Evolutionary conservation across 805 yeast genomes (phyloP).

Genomic region (Wickerhamomyces bisporus): DNA sequence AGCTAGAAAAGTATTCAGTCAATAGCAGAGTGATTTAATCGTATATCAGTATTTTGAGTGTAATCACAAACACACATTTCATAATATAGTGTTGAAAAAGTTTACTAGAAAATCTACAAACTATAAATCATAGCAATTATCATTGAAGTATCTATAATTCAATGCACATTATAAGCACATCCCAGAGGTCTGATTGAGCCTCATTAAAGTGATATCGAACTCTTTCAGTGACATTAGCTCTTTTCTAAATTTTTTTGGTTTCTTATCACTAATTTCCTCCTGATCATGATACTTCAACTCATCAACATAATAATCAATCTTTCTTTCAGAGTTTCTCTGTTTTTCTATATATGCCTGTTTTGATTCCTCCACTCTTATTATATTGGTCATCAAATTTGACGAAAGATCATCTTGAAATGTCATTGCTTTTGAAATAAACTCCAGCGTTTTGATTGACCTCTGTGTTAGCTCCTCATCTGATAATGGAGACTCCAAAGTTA

Average conservation of each 20-base stretch:
- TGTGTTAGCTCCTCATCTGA: neutral
- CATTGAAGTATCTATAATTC: too few species aligned
- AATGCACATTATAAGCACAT: slow-evolving; percentile 1
- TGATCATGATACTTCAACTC: slow-evolving; percentile 4
- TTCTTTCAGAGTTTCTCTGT: slow-evolving; percentile 1
- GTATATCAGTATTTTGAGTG: too few species aligned
- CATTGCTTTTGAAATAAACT: slow-evolving; percentile 8
- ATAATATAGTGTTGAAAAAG: too few species aligned
- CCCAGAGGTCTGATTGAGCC: slow-evolving; percentile 10
- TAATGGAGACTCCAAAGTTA: neutral
- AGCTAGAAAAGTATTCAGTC: too few species aligned
- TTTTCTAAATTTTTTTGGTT: slow-evolving; percentile 4
- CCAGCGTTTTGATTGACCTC: slow-evolving; percentile 8
- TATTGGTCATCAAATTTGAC: slow-evolving; percentile 6
- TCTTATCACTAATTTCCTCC: slow-evolving; percentile 1
- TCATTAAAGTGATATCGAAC: slow-evolving; percentile 11
- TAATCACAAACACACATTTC: too few species aligned
- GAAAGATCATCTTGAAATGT: slow-evolving; percentile 2
- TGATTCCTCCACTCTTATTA: slow-evolving; percentile 9
- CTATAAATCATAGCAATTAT: too few species aligned
- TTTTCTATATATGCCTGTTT: slow-evolving; percentile 4
- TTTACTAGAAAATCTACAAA: too few species aligned
- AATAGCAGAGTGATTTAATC: too few species aligned
- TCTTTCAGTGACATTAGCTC: slow-evolving; percentile 2
- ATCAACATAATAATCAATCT: neutral